Base-by-base conservation (phyloP, 495 filamentous ascomycete genomes). In the Aspergillus leporis region DNA sequence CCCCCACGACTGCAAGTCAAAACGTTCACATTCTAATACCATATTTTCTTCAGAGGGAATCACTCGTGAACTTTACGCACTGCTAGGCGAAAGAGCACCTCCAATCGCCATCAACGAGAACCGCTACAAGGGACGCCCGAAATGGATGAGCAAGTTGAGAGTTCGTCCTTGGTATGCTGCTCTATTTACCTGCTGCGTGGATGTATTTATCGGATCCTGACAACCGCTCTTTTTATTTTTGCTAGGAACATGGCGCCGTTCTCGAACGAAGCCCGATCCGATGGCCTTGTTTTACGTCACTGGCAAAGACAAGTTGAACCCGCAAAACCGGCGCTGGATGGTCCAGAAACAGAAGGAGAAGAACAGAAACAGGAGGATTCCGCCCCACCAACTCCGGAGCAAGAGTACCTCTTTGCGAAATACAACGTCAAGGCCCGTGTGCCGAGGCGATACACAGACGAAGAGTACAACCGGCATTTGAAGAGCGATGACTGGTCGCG, bases 391-490 rank as follows among this genome's bases (percentile, higher is more conserved):
- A 43, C 62, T 2, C 47, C 58, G 12, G 70, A 75, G 48, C 66
- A 71, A 47, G 72, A 77, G 59, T 79, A 84, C 60, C 53, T 84
- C 70, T 82, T 87, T 75, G 63, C 85, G 76, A 96, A 94, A 66
- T 98, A 87, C 78, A 94, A 97, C 67, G 83, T 95, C 51, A 79
- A 87, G 45, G 83, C 90, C 21, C 77, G 85, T 1, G 77, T 88
- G 23, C 92, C 93, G 4, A 75, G 83, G 51, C 70, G 69, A 56
- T 97, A 97, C 69, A 88, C 84, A 41, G 89, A 94, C 46, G 91
- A 90, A 46, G 88, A 95, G 67, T 98, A 98, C 71, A 86, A 87
- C 51, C 74, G 81, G 52, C 83, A 90, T 63, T 70, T 98, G 43
- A 82, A 83, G 62, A 87, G 78, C 64, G 75, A 82, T 30, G 84